These are phyloP conservation scores for Chromera velia DNA, from an alignment of 73 alveolate genomes.

Conservation along the genomic window DNA sequence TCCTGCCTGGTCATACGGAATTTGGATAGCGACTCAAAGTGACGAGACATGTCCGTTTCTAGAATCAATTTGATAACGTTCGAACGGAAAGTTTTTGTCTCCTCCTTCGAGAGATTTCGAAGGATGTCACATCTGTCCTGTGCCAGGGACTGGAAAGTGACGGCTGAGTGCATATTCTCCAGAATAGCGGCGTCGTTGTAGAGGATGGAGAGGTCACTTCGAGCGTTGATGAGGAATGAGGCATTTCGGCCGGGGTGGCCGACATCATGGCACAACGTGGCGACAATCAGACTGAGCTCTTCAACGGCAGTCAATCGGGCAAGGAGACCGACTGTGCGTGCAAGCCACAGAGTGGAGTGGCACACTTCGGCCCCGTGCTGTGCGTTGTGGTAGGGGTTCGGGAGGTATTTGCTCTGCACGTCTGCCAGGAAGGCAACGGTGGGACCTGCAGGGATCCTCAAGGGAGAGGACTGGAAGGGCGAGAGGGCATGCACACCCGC, in stretches of 20 bases:
- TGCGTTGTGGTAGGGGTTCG: neutral
- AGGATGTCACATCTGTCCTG: neutral
- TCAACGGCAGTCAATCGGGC: neutral
- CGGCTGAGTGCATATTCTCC: slow-evolving; percentile 49
- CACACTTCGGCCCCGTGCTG: neutral
- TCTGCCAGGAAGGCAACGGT: too few species aligned
- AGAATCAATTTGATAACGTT: neutral
- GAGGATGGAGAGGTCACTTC: slow-evolving; percentile 14
- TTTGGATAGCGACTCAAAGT: neutral
- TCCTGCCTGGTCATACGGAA: neutral
- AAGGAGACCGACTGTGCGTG: neutral
- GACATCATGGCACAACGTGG: slow-evolving; percentile 33
- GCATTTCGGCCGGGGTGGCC: slow-evolving; percentile 24
- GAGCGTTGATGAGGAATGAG: slow-evolving; percentile 9
- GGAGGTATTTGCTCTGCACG: too few species aligned
- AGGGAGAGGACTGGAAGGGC: too few species aligned
- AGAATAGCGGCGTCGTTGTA: slow-evolving; percentile 47
- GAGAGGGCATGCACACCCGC: too few species aligned
- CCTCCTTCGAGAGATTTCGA: neutral
- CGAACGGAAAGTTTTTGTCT: neutral
- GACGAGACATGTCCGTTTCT: neutral
- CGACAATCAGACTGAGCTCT: slow-evolving; percentile 2
- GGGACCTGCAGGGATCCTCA: too few species aligned
- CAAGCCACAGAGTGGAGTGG: neutral
- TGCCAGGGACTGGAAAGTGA: neutral